Evolutionary conservation across 306 rosid genomes (phyloP).

Genomic region (Oemleria cerasiformis): DNA sequence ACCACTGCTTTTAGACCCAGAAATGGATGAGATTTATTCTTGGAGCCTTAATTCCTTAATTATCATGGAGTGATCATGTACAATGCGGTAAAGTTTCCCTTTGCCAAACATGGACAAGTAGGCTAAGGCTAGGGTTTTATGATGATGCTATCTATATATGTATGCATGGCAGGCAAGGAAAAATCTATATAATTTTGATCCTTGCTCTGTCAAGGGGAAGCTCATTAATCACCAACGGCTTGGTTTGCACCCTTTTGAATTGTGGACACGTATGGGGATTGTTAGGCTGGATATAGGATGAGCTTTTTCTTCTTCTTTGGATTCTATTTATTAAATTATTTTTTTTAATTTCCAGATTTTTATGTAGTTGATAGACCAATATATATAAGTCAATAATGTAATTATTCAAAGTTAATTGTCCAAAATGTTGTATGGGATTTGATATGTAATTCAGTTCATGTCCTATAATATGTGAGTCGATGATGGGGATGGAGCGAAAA

Average conservation of each 20-base stretch:
- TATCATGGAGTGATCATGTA: background rate
- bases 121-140: constrained; percentile 36
- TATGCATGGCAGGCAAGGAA: constrained; percentile 20
- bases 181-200: constrained; percentile 25
- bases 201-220: constrained; percentile 35
- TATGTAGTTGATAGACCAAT: background rate
- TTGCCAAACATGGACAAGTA: constrained; percentile 9
- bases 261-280: constrained; percentile 32
- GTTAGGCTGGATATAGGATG: constrained; percentile 36
- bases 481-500: background rate
- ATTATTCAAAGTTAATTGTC: constrained; percentile 2
- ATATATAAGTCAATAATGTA: constrained; percentile 10
- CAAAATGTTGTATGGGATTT: background rate
- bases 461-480: background rate
- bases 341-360: constrained; percentile 3
- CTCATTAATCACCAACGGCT: constrained; percentile 20
- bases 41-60: background rate
- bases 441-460: background rate
- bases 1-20: constrained; percentile 32
- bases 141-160: constrained; percentile 36
- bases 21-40: constrained; percentile 28
- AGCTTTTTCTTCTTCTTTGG: constrained; percentile 32
- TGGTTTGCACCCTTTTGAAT: constrained; percentile 34
- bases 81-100: constrained; percentile 25
- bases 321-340: constrained; percentile 25